Base-by-base conservation (phyloP, 2,329 filamentous ascomycete species). In the Xylaria sp. region DNA sequence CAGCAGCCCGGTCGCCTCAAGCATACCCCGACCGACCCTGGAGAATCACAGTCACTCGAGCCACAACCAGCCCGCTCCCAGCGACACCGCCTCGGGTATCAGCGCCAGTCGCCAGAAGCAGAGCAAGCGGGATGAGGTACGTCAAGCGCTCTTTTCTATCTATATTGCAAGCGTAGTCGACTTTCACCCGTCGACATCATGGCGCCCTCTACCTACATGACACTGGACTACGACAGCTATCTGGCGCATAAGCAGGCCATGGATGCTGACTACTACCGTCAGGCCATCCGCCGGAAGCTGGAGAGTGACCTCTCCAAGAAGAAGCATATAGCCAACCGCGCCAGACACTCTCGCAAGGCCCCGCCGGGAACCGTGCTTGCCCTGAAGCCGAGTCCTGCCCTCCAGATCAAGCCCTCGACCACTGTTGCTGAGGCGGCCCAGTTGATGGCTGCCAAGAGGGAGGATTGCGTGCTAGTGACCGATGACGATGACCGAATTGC, bases 251-350 rank as follows among this genome's bases (percentile, higher is more conserved):
- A 46, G 42, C 53, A 65, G 54, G 64, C 54, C 63, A 75, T 76
- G 69, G 69, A 75, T 67, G 72, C 80, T 82, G 73, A 82, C 74
- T 69, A 72, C 67, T 71, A 68, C 63, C 63, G 72, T 72, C 79
- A 98, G 96, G 96, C 96, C 61, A 98, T 99, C 79, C 93, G 96
- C 77, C 90, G 90, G 78, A 98, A 97, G 85, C 92, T 99, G 86
- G 96, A 99, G 85, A 95, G 89, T 78, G 96, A 99, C 80, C 91
- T 99, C 83, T 97, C 89, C 87, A 98, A 98, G 86, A 98, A 98
- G 89, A 97, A 94, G 83, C 89, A 93, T 78, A 87, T 90, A 70
- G 89, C 90, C 72, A 87, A 89, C 75, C 91, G 94, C 76, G 91
- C 94, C 74, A 90, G 94, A 74, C 92, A 93, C 78, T 92, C 91